Conservation (phyloP, 768 basidiomycete genomes). For the Favolaschia claudopus region DNA sequence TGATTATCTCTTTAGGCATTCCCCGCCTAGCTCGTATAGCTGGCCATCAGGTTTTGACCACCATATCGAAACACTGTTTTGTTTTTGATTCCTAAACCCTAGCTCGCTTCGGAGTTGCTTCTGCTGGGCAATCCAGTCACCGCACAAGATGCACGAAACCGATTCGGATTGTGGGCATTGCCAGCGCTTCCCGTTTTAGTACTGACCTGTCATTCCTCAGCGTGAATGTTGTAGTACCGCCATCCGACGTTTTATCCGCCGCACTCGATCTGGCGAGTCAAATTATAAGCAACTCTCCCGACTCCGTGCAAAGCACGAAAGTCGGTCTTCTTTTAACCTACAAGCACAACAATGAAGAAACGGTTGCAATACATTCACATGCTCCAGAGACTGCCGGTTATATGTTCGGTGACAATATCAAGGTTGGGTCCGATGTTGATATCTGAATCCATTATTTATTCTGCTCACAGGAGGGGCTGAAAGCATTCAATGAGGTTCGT, state of each 20-base stretch:
- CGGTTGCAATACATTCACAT: constrained; percentile 9
- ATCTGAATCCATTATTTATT: background rate
- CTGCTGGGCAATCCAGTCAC: constrained; percentile 73
- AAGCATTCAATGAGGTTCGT: constrained; percentile 25
- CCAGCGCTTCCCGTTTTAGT: constrained; percentile 1
- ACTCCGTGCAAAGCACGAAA: constrained; percentile 81
- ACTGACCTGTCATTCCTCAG: constrained; percentile 40
- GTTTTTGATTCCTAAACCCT: constrained; percentile 24
- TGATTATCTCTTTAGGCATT: constrained; percentile 53
- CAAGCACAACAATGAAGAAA: constrained; percentile 12
- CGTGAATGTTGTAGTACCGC: constrained; percentile 75
- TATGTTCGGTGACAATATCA: constrained; percentile 19
- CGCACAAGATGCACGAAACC: constrained; percentile 70
- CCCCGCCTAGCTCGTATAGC: constrained; percentile 69
- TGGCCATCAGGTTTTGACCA: constrained; percentile 73
- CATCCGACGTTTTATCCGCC: constrained; percentile 59
- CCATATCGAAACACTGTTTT: constrained; percentile 11
- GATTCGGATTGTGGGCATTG: constrained; percentile 76
- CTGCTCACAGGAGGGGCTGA: constrained; percentile 17
- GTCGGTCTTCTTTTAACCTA: constrained; percentile 55
- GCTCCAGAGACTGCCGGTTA: constrained; percentile 7
- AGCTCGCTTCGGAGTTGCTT: constrained; percentile 82
- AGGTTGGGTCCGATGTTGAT: constrained; percentile 8
- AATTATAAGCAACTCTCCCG: constrained; percentile 75
- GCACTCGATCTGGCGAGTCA: constrained; percentile 69